Evolutionary conservation across 1,139 yeast genomes (phyloP).

Genomic region (Suhomyces maxii): DNA sequence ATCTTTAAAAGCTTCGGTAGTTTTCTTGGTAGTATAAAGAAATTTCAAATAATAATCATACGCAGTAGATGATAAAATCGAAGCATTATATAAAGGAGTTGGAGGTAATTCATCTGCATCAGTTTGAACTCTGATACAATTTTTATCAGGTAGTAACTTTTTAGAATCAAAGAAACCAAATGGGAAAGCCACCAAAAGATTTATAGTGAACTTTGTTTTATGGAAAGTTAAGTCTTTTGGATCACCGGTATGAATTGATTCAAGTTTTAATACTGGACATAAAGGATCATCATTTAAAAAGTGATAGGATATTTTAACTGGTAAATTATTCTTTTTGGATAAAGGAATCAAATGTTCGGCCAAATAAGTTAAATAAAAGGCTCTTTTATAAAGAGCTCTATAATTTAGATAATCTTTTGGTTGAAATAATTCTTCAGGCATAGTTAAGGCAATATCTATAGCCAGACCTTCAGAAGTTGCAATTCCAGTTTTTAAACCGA

Average conservation of each 20-base stretch:
- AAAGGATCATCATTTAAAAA: slow-evolving; percentile 66
- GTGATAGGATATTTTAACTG: slow-evolving; percentile 55
- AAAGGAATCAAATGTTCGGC: slow-evolving; percentile 61
- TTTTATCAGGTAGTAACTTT: slow-evolving; percentile 75
- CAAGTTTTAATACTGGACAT: slow-evolving; percentile 61
- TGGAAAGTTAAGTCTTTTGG: slow-evolving; percentile 54
- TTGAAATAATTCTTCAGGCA: slow-evolving; percentile 75
- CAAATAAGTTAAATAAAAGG: slow-evolving; percentile 79
- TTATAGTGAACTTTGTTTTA: slow-evolving; percentile 70
- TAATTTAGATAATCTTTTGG: slow-evolving; percentile 89
- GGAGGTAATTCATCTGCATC: slow-evolving; percentile 57
- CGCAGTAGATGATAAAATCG: slow-evolving; percentile 68
- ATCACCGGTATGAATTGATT: slow-evolving; percentile 50
- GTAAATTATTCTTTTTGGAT: slow-evolving; percentile 54
- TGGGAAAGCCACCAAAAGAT: slow-evolving; percentile 73
- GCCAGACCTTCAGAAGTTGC: slow-evolving; percentile 59
- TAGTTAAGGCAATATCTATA: slow-evolving; percentile 76
- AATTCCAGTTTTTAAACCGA: slow-evolving; percentile 82
- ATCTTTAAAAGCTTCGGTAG: slow-evolving; percentile 82
- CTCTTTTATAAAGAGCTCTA: slow-evolving; percentile 84
- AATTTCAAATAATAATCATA: slow-evolving; percentile 71
- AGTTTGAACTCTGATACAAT: slow-evolving; percentile 69
- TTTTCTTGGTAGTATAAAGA: slow-evolving; percentile 70
- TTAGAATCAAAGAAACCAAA: slow-evolving; percentile 68
- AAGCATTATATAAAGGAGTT: slow-evolving; percentile 83